Evolutionary conservation across 73 alveolate genomes (phyloP).

Genomic region (Diophrys sp.): DNA sequence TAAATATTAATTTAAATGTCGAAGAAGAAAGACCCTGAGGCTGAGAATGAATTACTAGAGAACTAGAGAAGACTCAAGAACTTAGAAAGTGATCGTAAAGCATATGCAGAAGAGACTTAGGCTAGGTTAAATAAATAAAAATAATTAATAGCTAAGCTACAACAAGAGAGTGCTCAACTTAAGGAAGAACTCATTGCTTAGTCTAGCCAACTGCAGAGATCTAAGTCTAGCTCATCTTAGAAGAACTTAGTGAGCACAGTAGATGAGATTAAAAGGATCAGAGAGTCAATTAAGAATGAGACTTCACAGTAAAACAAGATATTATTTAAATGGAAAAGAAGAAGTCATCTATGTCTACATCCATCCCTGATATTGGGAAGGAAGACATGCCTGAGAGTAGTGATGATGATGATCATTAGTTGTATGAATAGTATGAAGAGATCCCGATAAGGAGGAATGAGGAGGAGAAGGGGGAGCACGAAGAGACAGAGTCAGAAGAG

Average conservation of each 20-base stretch:
- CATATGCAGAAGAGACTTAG: slow-evolving; percentile 72
- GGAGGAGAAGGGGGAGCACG: too few relatives aligned
- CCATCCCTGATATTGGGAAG: too few relatives aligned
- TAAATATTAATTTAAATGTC: too few relatives aligned
- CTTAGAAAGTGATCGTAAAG: slow-evolving; percentile 73
- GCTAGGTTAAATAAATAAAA: slow-evolving; percentile 72
- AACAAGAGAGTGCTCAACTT: slow-evolving; percentile 60
- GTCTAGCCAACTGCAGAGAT: slow-evolving; percentile 27
- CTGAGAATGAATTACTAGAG: slow-evolving; percentile 38
- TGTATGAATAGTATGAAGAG: too few relatives aligned
- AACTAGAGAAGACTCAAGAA: slow-evolving; percentile 39
- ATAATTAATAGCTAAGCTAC: slow-evolving; percentile 67
- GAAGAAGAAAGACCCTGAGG: too few relatives aligned
- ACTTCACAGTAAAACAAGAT: too few relatives aligned
- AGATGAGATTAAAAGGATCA: slow-evolving; percentile 49
- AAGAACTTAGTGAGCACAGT: slow-evolving; percentile 12
- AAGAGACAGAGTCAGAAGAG: too few relatives aligned
- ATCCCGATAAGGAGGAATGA: too few relatives aligned
- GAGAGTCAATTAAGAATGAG: slow-evolving; percentile 71
- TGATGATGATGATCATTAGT: too few relatives aligned
- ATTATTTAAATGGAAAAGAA: too few relatives aligned
- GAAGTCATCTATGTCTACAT: too few relatives aligned
- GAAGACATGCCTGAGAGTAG: too few relatives aligned
- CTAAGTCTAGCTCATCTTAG: slow-evolving; percentile 18
- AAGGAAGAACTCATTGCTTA: slow-evolving; percentile 59